Evolutionary conservation across 495 filamentous ascomycete genomes (phyloP), one percentile per base, ranked within the genome.

Genomic region (Neurospora sp.): DNA sequence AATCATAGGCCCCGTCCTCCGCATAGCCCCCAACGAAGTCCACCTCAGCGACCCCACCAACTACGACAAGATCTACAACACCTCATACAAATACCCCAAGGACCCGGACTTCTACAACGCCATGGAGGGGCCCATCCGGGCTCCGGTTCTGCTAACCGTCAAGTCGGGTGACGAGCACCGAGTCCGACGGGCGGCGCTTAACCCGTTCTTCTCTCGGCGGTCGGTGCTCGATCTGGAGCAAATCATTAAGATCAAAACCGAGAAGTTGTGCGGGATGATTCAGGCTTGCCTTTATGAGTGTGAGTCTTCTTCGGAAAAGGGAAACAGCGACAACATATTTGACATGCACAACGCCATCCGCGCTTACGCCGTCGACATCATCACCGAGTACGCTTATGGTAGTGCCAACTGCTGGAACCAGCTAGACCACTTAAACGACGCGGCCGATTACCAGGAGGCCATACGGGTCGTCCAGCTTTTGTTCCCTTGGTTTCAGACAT

Each of bases 301-400:
- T n/a, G n/a, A n/a, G n/a, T n/a, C n/a, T n/a, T 5, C 2, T 35
- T 35, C 12, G 40, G 12, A 14, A 39, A 11, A 69, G 7, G 7
- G 7, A 6, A n/a, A n/a, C n/a, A n/a, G n/a, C n/a, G n/a, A n/a
- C n/a, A 37, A 37, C 0, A 6, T 75, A 12, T 74, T 84, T 4
- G 75, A 80, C 41, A 42, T 82, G n/a, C 75, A 81, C 48, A 72
- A 77, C 40, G 78, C 75, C 73, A 76, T 80, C 72, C 77, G 80
- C 39, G 78, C 81, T 6, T 72, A 85, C n/a, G 77, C 82, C 2
- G 76, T 82, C 3, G 85, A 87, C 74, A 76, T 85, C 12, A 83
- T 85, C 20, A 82, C 79, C 31, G 84, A 84, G 66, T 86, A 84
- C 72, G 80, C 77, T 0, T 85, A 84, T n/a, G n/a, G n/a, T n/a